Base-by-base conservation (phyloP, 2,329 filamentous ascomycete species). In the Ascocoryne sarcoides region DNA sequence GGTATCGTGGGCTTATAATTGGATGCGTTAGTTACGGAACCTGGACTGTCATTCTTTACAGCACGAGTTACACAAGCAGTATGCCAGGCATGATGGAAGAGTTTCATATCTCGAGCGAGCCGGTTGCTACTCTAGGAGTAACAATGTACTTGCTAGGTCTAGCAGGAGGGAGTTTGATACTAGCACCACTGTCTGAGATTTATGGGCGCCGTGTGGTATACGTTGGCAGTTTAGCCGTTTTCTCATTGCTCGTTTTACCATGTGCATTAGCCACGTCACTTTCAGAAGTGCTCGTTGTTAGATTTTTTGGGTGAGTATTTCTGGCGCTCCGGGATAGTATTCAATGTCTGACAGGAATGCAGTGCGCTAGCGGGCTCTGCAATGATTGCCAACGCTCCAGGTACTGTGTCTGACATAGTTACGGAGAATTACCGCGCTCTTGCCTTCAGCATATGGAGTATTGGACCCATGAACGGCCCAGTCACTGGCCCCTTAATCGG, bases 321-420 rank as follows among this genome's bases (percentile, higher is more conserved):
- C n/a, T n/a, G n/a, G n/a, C n/a, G n/a, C n/a, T n/a, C n/a, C n/a
- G n/a, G n/a, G n/a, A n/a, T n/a, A 16, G 14, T 17, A 28, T 9
- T 29, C 18, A 19, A 28, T 12, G n/a, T 15, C 42, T 50, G 36
- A 51, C 29, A 10, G 9, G 9, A 14, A n/a, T n/a, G 53, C 54
- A 47, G 67, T 20, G 82, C 81, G 5, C 62, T 87, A 40, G 85
- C 80, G 37, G 83, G 85, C 3, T 75, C 84, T 4, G 85, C 83
- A 31, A 83, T 93, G 76, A 79, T 95, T 18, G 77, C 79, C 10
- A 94, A 93, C 57, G 77, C 82, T 1, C 86, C 88, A 0, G 89
- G 88, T 2, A 86, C 81, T 5, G 75, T 95, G 9, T 79, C 84
- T 19, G 89, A 95, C 59, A 81, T 95, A 36, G 79, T 85, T n/a